These are phyloP conservation scores for Podospora tetraspora DNA, from an alignment of 495 filamentous ascomycete species.

Conservation along the genomic window DNA sequence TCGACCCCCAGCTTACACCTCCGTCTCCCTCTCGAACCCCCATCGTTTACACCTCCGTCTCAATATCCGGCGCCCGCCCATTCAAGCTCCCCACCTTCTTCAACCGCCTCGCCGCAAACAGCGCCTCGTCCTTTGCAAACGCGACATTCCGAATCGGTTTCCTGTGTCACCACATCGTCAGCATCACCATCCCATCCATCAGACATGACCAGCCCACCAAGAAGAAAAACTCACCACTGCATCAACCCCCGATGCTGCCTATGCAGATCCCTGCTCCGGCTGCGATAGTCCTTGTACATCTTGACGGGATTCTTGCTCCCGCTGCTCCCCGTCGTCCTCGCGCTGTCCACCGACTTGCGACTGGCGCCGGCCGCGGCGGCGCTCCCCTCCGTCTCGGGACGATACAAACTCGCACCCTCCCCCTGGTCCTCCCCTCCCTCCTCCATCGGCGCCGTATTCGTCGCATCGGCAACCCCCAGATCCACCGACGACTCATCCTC, in stretches of 20 bases:
- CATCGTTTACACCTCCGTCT: slow-evolving; percentile 51
- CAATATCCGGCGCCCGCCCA: slow-evolving; percentile 63
- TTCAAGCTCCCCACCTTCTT: slow-evolving; percentile 51
- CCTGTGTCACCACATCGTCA: slow-evolving; percentile 20
- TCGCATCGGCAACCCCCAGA: slow-evolving; percentile 44
- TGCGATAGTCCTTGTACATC: slow-evolving; percentile 50
- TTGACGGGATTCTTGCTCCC: slow-evolving; percentile 39
- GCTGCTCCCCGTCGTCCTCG: slow-evolving; percentile 13
- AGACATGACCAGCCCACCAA: not conserved
- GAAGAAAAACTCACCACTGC: slow-evolving; percentile 55
- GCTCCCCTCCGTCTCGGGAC: slow-evolving; percentile 2
- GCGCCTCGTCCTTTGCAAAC: slow-evolving; percentile 67
- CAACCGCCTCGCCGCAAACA: slow-evolving; percentile 54
- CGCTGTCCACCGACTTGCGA: slow-evolving; percentile 18
- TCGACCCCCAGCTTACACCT: slow-evolving; percentile 42
- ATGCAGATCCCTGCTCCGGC: slow-evolving; percentile 50
- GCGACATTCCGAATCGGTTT: slow-evolving; percentile 60
- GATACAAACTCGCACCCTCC: slow-evolving; percentile 8
- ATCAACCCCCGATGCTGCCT: slow-evolving; percentile 66
- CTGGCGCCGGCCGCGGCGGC: not conserved
- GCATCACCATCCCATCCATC: not conserved
- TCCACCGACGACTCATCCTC: slow-evolving; percentile 31
- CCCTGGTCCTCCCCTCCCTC: not conserved
- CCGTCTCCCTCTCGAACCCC: slow-evolving; percentile 63
- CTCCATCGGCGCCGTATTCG: not conserved